Percentiles rank a stretch among this genome's conserved stretches.
Evolutionary conservation across 768 basidiomycete genomes (phyloP).

Genomic region (Suillus sp.): DNA sequence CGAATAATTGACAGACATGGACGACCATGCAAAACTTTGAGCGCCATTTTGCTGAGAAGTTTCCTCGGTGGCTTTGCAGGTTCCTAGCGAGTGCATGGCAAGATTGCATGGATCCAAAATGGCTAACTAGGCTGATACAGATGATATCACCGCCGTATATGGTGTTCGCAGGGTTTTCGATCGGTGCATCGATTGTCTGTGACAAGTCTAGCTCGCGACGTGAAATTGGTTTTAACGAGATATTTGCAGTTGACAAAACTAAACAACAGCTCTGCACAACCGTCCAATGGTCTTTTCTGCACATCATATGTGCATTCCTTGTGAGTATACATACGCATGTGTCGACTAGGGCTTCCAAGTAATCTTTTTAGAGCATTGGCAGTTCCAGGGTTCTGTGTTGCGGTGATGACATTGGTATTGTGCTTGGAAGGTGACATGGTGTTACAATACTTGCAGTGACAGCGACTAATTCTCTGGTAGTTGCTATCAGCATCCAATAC

Average conservation of each 20-base stretch:
- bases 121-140: conserved; percentile 20
- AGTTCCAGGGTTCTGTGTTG: conserved; percentile 48
- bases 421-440: conserved; percentile 45
- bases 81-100: conserved; percentile 24
- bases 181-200: conserved; percentile 42
- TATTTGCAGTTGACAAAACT: conserved; percentile 20
- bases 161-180: conserved; percentile 43
- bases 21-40: conserved; percentile 33
- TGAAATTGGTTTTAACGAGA: conserved; percentile 6
- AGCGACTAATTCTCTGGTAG: conserved; percentile 30
- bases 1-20: conserved; percentile 35
- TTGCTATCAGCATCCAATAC: conserved; percentile 45
- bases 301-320: conserved; percentile 34
- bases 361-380: conserved; percentile 29
- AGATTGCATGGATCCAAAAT: background rate
- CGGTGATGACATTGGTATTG: conserved; percentile 41
- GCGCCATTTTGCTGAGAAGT: conserved; percentile 19
- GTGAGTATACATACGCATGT: conserved; percentile 36
- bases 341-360: conserved; percentile 7
- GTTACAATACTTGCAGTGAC: background rate
- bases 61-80: conserved; percentile 29
- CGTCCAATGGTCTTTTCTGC: conserved; percentile 54
- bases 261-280: conserved; percentile 19
- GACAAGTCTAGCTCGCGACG: conserved; percentile 17
- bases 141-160: conserved; percentile 42